Evolutionary conservation across 2,329 filamentous ascomycete genomes (phyloP), one percentile per base, ranked within the genome.

Genomic region (Arthrobotrys sphaeroides): DNA sequence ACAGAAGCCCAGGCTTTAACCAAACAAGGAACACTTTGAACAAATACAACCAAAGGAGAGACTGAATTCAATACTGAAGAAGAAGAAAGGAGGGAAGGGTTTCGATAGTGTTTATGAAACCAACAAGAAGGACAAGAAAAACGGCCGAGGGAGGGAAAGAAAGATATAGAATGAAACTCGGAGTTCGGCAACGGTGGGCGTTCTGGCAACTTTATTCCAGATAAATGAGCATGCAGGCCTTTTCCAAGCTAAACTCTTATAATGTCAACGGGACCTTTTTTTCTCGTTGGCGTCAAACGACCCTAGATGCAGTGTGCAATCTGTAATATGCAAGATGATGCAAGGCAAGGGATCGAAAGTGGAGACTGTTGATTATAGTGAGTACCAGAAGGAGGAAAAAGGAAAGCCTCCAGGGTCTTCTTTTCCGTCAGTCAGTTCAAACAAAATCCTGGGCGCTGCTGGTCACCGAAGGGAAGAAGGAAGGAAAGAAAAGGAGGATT

Each of bases 351-450:
- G 67, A 72, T 42, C 10, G 49, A 16, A 42, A 20, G 55, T 60
- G 61, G 31, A 22, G 61, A 66, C 61, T 55, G 43, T 51, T 47
- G 33, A 61, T 67, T 73, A 26, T 47, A 51, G 47, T 67, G 60
- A 66, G 47, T 43, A n/a, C n/a, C n/a, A 53, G 47, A 53, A 53
- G 28, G 33, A 53, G 26, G 28, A 40, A 59, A 74, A 61, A 38
- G 45, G 47, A 40, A 51, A 53, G 64, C 70, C 70, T 64, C 70
- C 70, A 74, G 70, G 70, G 70, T 74, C 55, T 42, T 49, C 43
- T 42, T 57, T 61, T 57, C 67, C 38, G 31, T 53, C 28, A 26
- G 47, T 38, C 51, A 55, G 31, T 55, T 73, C 61, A 60, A 62
- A 59, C 26, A 61, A 61, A 31, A 70, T 49, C n/a, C n/a, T n/a